These are phyloP conservation scores for Diacronema lutheri DNA, from an alignment of 78 protist genomes.

Conservation along the genomic window DNA sequence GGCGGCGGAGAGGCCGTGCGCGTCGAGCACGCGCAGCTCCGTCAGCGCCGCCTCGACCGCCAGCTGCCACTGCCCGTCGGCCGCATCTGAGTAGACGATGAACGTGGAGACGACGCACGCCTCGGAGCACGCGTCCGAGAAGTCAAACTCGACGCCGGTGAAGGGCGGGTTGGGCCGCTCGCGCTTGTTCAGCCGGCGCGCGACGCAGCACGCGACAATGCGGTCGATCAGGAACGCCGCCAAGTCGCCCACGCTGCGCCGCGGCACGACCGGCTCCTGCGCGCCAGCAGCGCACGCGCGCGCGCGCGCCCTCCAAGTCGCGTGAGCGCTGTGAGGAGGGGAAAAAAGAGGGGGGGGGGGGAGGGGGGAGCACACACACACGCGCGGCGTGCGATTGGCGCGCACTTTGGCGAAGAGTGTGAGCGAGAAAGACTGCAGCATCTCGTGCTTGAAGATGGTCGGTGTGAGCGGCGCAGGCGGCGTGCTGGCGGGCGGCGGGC, in stretches of 20 bases:
- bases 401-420: slow-evolving; percentile 6
- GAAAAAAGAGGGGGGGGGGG: too few species aligned
- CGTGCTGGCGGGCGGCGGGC: too few species aligned
- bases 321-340: too few species aligned
- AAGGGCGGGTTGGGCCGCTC: slow-evolving; percentile 22
- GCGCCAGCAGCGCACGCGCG: too few species aligned
- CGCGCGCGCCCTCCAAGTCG: too few species aligned
- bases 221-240: not conserved
- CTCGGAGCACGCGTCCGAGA: not conserved
- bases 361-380: too few species aligned
- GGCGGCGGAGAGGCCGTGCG: not conserved
- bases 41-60: not conserved
- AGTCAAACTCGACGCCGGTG: slow-evolving; percentile 15
- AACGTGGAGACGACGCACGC: slow-evolving; percentile 22
- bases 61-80: not conserved
- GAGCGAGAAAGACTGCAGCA: slow-evolving; percentile 1
- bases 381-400: too few species aligned
- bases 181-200: not conserved
- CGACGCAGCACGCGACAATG: not conserved
- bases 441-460: slow-evolving; percentile 12
- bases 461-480: too few species aligned
- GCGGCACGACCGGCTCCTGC: not conserved
- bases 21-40: not conserved
- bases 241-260: not conserved
- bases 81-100: not conserved